Evolutionary conservation across 1,284 basidiomycete species (phyloP), one percentile per base, ranked within the genome.

Genomic region (Tylopilus sp.): DNA sequence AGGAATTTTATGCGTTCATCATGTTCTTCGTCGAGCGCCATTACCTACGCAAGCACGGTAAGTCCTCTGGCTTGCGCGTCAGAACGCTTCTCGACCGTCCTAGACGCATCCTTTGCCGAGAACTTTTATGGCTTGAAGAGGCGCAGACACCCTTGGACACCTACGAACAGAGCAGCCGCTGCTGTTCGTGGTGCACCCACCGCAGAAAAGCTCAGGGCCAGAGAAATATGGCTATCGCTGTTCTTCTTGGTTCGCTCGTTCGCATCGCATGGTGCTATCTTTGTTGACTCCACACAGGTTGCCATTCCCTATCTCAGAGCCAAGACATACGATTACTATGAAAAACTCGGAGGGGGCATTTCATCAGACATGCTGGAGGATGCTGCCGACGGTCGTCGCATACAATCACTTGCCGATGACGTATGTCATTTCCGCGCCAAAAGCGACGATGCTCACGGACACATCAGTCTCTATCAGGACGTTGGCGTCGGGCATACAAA

Each of bases 51-150:
- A 88, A 81, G 69, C 85, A 88, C 71, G 88, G 95, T 91, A 56
- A 50, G 81, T 71, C 43, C 37, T 44, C 13, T 36, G 2, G 2
- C 32, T 29, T 19, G n/a, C 29, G 22, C 14, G 26, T 43, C 13
- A 15, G 37, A 52, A 43, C 42, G 26, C 25, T 31, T 24, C 39
- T 54, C 24, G 50, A 44, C 35, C 33, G 15, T 35, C 44, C 7
- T 52, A 94, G 92, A 85, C 67, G 89, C 92, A 15, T 92, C 91
- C 5, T 97, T 97, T 66, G 78, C 93, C 5, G 94, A 97, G 70
- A 91, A 94, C 64, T 97, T 97, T 67, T 97, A 97, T 68, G 92
- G 92, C 0, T 72, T 97, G 43, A 92, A 92, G 64, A 76, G 94
- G 44, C 78, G 93, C 53, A 74, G 88, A 31, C 77, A 81, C 50